Conservation (phyloP, 2,329 filamentous ascomycete genomes). For the Epichloe sylvatica region DNA sequence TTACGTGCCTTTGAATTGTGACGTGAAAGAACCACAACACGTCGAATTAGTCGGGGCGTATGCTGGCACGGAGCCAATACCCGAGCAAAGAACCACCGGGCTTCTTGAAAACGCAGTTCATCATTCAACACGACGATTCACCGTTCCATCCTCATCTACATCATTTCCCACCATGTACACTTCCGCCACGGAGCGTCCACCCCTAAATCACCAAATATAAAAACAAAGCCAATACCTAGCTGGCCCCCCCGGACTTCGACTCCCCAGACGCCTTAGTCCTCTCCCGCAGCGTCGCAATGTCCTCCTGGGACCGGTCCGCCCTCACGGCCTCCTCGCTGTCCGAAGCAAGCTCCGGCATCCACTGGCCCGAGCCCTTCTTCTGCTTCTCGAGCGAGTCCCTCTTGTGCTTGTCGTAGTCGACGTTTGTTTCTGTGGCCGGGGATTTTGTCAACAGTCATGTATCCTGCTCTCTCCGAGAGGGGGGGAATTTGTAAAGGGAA, state of each 20-base stretch:
- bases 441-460: not conserved
- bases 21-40: slow-evolving; percentile 22
- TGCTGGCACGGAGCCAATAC: no score
- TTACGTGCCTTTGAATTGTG: slow-evolving; percentile 16
- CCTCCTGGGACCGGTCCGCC: slow-evolving; percentile 40
- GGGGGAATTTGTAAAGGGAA: no score
- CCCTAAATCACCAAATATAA: no score
- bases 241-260: slow-evolving; percentile 34
- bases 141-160: no score
- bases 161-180: no score
- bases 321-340: slow-evolving; percentile 67
- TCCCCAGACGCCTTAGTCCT: slow-evolving; percentile 42
- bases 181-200: no score
- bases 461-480: no score
- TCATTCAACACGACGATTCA: no score
- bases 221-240: slow-evolving; percentile 28
- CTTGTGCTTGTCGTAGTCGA: slow-evolving; percentile 44
- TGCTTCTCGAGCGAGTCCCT: slow-evolving; percentile 50
- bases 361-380: slow-evolving; percentile 54
- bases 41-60: no score
- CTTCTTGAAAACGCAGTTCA: no score
- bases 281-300: slow-evolving; percentile 39
- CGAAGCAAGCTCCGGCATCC: slow-evolving; percentile 64
- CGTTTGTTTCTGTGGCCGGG: slow-evolving; percentile 17
- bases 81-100: not conserved